Conservation (phyloP, 2,329 filamentous ascomycete genomes). For the Fusarium continuum region DNA sequence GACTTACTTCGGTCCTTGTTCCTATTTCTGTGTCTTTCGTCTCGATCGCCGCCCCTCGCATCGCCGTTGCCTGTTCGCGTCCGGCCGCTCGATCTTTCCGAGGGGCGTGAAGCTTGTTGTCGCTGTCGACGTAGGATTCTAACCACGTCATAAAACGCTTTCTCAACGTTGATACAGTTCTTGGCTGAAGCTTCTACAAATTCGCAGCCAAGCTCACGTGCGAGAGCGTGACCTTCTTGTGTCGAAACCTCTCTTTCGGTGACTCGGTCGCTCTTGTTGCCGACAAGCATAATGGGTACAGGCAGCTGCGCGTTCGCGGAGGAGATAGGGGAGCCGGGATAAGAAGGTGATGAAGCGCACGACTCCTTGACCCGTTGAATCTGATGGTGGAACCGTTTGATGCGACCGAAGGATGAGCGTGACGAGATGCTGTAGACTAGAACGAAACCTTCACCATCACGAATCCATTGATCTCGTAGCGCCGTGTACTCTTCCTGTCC, state of each 20-base stretch:
- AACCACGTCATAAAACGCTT: constrained; percentile 98
- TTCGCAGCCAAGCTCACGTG: constrained; percentile 91
- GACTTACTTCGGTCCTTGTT: constrained; percentile 49
- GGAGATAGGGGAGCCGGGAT: constrained; percentile 77
- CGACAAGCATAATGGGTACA: constrained; percentile 96
- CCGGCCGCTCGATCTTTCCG: constrained; percentile 48
- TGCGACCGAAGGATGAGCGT: constrained; percentile 91
- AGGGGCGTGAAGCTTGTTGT: constrained; percentile 61
- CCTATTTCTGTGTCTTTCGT: constrained; percentile 48
- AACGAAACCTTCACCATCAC: constrained; percentile 96
- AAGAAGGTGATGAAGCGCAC: constrained; percentile 77
- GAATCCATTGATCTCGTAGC: constrained; percentile 96
- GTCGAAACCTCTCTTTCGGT: constrained; percentile 96
- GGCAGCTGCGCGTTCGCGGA: constrained; percentile 68
- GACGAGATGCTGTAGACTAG: constrained; percentile 99
- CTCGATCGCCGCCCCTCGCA: constrained; percentile 46
- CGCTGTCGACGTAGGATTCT: constrained; percentile 87
- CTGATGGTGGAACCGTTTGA: constrained; percentile 95
- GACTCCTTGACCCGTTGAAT: constrained; percentile 98
- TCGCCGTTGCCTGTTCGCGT: constrained; percentile 53
- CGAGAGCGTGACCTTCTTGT: constrained; percentile 91
- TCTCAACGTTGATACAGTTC: constrained; percentile 98
- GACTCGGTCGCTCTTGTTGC: constrained; percentile 97
- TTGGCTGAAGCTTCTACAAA: constrained; percentile 98
- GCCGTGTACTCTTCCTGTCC: constrained; percentile 99